phyloP scores from a whole-genome alignment of 2,329 filamentous ascomycete species.

The Bisporella sp. region DNA sequence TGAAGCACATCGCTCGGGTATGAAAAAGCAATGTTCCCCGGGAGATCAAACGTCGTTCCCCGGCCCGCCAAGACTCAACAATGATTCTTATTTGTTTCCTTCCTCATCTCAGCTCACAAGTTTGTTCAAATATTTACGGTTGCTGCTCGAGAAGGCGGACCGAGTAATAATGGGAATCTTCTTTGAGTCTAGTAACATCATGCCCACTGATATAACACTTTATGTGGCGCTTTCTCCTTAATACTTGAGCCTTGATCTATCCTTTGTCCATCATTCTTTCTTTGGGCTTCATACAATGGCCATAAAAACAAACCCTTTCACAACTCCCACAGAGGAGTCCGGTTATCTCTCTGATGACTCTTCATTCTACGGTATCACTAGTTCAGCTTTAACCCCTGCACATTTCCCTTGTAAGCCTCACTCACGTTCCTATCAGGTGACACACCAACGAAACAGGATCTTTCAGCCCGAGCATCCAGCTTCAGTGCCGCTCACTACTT shows the following conservation, averaged over 20 bases:
- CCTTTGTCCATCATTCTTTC: no score
- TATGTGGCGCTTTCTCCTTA: no score
- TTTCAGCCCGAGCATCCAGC: conserved; percentile 42
- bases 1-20: neutral
- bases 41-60: neutral
- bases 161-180: no score
- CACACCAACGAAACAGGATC: conserved; percentile 36
- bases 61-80: no score
- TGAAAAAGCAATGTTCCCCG: neutral
- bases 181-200: no score
- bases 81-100: no score
- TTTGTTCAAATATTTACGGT: no score
- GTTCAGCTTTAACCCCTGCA: neutral
- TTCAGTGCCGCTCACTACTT: conserved; percentile 48
- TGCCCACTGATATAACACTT: no score
- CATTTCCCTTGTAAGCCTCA: no score
- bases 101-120: no score
- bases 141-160: no score
- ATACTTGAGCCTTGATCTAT: no score
- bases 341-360: conserved; percentile 36
- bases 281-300: conserved; percentile 8
- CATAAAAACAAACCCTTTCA: conserved; percentile 1
- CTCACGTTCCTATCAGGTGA: conserved; percentile 39
- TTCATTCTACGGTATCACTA: conserved; percentile 45
- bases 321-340: neutral